Base-by-base conservation (phyloP, 257 asterid genomes). In the Fraxinus americana region DNA sequence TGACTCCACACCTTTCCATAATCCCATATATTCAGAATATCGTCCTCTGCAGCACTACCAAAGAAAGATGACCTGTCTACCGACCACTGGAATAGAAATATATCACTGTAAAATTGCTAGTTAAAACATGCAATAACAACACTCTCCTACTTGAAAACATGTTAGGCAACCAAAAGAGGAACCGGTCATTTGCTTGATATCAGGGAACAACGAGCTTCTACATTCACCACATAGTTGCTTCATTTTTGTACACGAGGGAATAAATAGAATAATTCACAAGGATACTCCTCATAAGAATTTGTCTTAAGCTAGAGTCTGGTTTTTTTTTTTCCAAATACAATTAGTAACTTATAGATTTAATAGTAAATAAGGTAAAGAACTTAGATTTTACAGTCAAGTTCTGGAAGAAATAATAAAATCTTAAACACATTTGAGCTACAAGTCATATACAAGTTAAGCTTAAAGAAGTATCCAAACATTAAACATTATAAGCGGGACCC, bases 21-120 rank as follows among this genome's bases (percentile, higher is more conserved):
- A 85, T 96, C 94, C 99, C 99, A 96, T 77, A 96, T 87, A 81
- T 96, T 96, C 82, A 96, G 78, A 80, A 96, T 77, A 68, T 98
- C 99, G 87, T 96, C 98, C 83, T 96, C 99, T 11, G 99, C 99
- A 43, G 98, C 89, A 83, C 97, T 95, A 78, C 99, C 99, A 77
- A 95, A 93, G 66, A 95, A 90, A 35, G 97, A 91, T 75, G 96
- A 85, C 83, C 86, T 93, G 78, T 91, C 93, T 35, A 98, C 98
- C 79, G 96, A 96, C 99, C 99, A 96, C 99, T 96, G 88, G 77
- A 79, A 80, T 76, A 77, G 54, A 77, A 38, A 75, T 21, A 77
- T 34, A 67, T 57, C 36, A 25, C 17, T 25, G 69, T 63, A 25
- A 63, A 25, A 12, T 72, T 61, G 45, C 59, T 71, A 75, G 72